Conservation (phyloP, 2,329 filamentous ascomycete genomes). For the Cryphonectria naterciae region DNA sequence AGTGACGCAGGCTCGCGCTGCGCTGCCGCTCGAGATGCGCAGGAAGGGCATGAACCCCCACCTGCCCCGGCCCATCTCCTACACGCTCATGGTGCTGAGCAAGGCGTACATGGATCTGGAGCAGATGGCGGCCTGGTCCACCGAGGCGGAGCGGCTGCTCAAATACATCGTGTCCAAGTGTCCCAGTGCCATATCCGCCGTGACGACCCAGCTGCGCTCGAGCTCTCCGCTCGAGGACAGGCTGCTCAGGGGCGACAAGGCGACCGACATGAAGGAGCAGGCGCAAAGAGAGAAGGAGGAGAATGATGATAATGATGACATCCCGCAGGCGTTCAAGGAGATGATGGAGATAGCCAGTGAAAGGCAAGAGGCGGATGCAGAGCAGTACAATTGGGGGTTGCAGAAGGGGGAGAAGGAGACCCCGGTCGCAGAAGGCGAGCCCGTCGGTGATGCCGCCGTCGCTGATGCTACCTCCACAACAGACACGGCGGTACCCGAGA, state of each 20-base stretch:
- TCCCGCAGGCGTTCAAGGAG: constrained; percentile 25
- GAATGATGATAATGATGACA: background rate
- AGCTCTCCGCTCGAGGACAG: constrained; percentile 33
- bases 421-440: background rate
- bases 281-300: background rate
- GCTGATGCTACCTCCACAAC: background rate
- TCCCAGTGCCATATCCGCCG: constrained; percentile 47
- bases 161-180: constrained; percentile 45
- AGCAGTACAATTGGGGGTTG: constrained; percentile 15
- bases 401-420: background rate
- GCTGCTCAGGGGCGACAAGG: constrained; percentile 30
- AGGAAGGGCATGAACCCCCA: constrained; percentile 43
- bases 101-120: constrained; percentile 56
- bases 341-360: constrained; percentile 22
- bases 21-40: constrained; percentile 44
- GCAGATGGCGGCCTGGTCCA: constrained; percentile 53
- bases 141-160: constrained; percentile 46
- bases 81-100: constrained; percentile 54
- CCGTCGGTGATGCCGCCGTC: background rate
- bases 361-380: background rate
- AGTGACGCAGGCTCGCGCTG: constrained; percentile 34
- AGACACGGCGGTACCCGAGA: constrained; percentile 1
- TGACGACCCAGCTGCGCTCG: constrained; percentile 35
- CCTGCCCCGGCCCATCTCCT: constrained; percentile 45
- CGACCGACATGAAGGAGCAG: background rate